Conservation (phyloP, 2,329 filamentous ascomycete species). For the Penicillium sp. region DNA sequence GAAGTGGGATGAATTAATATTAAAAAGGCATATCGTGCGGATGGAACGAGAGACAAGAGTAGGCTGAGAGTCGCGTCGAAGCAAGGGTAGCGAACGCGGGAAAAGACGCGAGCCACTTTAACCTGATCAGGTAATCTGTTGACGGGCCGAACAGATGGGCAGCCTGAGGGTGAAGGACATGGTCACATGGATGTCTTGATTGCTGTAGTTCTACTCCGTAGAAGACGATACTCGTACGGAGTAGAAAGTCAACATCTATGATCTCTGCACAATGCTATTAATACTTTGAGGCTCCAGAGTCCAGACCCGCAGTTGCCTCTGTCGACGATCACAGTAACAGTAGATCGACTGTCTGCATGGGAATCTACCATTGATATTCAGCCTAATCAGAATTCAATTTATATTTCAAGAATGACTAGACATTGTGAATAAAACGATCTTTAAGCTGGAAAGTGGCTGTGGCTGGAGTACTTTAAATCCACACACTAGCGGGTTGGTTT, state of each 20-base stretch:
- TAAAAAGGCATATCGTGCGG: slow-evolving; percentile 2
- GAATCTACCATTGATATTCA: neutral
- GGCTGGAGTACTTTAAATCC: neutral
- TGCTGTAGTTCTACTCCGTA: no score
- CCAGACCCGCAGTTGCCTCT: slow-evolving; percentile 6
- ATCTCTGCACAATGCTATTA: neutral
- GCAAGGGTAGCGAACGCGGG: slow-evolving; percentile 27
- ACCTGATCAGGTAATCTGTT: slow-evolving; percentile 37
- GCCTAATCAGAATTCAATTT: neutral
- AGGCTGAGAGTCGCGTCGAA: slow-evolving; percentile 17
- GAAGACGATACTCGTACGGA: no score
- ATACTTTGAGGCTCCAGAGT: slow-evolving; percentile 2
- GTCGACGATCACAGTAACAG: neutral
- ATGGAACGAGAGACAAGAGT: slow-evolving; percentile 16
- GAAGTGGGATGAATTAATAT: slow-evolving; percentile 1
- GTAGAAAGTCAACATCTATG: no score
- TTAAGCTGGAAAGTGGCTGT: neutral
- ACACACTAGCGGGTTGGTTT: slow-evolving; percentile 4
- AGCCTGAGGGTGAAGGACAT: neutral
- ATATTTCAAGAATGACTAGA: neutral
- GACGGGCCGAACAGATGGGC: slow-evolving; percentile 6
- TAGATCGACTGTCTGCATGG: neutral
- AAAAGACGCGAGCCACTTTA: slow-evolving; percentile 35
- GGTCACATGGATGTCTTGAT: no score
- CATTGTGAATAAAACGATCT: no score